Evolutionary conservation across 2,329 filamentous ascomycete genomes (phyloP).

Genomic region (Stagonosporopsis tanaceti): DNA sequence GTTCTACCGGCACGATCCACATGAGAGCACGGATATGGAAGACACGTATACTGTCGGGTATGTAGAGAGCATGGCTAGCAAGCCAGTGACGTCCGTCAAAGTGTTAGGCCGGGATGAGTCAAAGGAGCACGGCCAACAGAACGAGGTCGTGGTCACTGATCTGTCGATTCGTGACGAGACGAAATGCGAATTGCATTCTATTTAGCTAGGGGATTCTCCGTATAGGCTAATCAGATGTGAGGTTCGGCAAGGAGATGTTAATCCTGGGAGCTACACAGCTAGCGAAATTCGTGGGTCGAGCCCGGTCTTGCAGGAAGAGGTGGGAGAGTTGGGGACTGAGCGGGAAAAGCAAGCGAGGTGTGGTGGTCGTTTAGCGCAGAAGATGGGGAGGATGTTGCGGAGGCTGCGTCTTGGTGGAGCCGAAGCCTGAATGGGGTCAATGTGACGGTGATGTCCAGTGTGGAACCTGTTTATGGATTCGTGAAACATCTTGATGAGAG

Average conservation of each 20-base stretch:
- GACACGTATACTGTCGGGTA: background rate
- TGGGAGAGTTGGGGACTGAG: background rate
- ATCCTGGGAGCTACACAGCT: background rate
- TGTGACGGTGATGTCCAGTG: no score
- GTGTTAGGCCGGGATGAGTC: background rate
- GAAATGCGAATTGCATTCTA: background rate
- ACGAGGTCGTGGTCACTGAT: background rate
- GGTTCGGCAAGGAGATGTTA: background rate
- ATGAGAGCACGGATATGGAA: background rate
- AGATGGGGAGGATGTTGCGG: background rate
- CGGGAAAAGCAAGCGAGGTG: background rate
- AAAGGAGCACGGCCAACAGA: background rate
- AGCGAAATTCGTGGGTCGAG: background rate
- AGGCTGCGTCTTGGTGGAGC: background rate
- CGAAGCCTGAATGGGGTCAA: background rate
- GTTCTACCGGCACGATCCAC: background rate
- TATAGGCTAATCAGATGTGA: no score
- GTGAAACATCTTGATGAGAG: background rate
- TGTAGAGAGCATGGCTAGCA: background rate
- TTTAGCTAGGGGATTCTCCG: background rate
- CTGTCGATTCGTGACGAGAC: background rate
- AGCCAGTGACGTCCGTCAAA: background rate
- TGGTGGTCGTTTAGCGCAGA: background rate
- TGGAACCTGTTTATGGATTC: no score
- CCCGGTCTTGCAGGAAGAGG: background rate